Base-by-base conservation (phyloP, 768 basidiomycete genomes). In the Sarcodon aspratus region DNA sequence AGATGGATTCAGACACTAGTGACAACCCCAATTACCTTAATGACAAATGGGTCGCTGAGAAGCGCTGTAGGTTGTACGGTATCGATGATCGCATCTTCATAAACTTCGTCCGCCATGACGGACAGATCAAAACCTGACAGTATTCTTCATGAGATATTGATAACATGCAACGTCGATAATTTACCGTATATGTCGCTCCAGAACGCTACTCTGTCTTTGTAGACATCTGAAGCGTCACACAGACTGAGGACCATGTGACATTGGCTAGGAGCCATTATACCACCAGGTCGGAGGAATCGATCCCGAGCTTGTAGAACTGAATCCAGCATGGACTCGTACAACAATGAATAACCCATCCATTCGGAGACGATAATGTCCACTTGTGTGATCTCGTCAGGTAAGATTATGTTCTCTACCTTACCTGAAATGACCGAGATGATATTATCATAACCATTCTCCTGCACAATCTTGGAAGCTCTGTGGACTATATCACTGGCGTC, bases 281-380 rank as follows among this genome's bases (percentile, higher is more conserved):
- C 92, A 5, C 65, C 76, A 0, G 82, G 77, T 44, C 70, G 69
- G 33, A 98, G 71, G 67, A 91, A 97, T 17, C 84, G 75, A 63
- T 97, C 92, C 13, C 95, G 76, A 0, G 95, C 95, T 52, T 70
- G 67, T 15, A 99, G 69, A 13, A 99, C 95, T 1, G 93, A 95
- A 63, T 97, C 95, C 33, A 98, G 76, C 95, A 99, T 97, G 38
- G 86, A 89, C 65, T 99, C 95, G 64, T 97, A 97, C 17, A 97
- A 74, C 18, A 91, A 69, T 1, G 82, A 84, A 58, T 90, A 91
- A 12, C 82, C 92, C 95, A 97, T 97, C 95, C 95, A 98, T 65
- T 99, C 95, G 4, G 91, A 94, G 46, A 98, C 71, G 63, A 99
- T 93, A 51, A 99, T 78, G 62, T 99, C 95, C 18, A 98, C 95